Evolutionary conservation across 306 rosid genomes (phyloP), one percentile per base, ranked within the genome.

Genomic region (Vigna radiata): DNA sequence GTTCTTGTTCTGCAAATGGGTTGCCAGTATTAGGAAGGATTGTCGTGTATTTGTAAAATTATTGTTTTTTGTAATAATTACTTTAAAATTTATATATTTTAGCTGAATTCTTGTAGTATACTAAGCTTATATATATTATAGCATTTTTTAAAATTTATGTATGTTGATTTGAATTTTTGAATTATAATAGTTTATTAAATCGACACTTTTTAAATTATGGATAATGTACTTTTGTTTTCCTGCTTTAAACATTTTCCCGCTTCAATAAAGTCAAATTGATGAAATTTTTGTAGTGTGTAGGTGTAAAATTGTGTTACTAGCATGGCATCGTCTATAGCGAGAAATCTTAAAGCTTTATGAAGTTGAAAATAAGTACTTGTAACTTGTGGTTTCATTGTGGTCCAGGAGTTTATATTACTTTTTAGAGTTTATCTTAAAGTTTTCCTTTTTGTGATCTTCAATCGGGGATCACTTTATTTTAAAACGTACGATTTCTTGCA

Each of bases 301-400:
- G 49, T 52, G 7, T 52, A 33, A 12, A 52, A 33, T 17, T 31
- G 37, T 41, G 46, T 43, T 79, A 21, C 50, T 19, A 55, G 68
- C 62, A 39, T 19, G 47, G 68, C 62, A 39, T 78, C 21, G 19
- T 15, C n/a, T 2, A 27, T 39, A 19, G 61, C 29, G 82, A 63
- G 48, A 63, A 53, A 70, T 64, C 33, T 21, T 10, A 13, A 11
- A 68, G 37, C 47, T 46, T 21, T 21, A 52, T 36, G 14, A 62
- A 50, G 31, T 69, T 70, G 46, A 49, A 50, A 69, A 16, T 49
- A 50, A n/a, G 75, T 49, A 49, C n/a, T 17, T 15, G 31, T n/a
- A 70, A 73, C 49, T 17, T 31, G 36, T 52, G 48, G 62, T 29
- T 50, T 31, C 6, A 5, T 14, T 70, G 48, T 48, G 67, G 23